Base-by-base conservation (phyloP, 169 alveolate species). In the Blepharisma undulans region DNA sequence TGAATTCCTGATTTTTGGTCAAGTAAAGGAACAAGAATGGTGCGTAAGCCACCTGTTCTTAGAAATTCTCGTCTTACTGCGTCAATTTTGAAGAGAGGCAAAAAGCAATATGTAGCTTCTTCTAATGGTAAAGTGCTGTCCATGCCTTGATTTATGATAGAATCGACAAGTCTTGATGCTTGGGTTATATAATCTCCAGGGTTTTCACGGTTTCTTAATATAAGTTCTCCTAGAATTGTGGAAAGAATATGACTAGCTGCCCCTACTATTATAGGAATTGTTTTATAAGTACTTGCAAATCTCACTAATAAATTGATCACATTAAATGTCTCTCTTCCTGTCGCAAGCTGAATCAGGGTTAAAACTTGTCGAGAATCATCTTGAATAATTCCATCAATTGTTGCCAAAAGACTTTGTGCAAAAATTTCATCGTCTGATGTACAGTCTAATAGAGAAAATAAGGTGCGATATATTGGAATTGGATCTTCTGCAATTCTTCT, bases 81-180 rank as follows among this genome's bases (percentile, higher is more conserved):
- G n/a, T 32, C 76, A 7, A 88, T 32, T 27, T 88, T 88, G 14
- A 88, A 88, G 6, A 88, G 25, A n/a, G 85, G 87, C 10, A 76
- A 21, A 19, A 88, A 36, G 14, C 80, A 72, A 34, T 36, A 86
- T 21, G 72, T 30, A n/a, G 72, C 48, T 27, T 34, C 48, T 25
- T 86, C 91, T 25, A 71, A n/a, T 10, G 60, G n/a, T 27, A n/a
- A 25, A 18, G 29, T 36, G 60, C 8, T 19, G 3, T 60, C 84
- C 25, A 72, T 85, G 29, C 61, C 36, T 60, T 72, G 80, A 85
- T 86, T 86, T 21, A 86, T 22, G 19, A 86, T 27, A 86, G 32
- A 86, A 34, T 86, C 91, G 1, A 86, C 32, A 33, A 84, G 60
- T n/a, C 77, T 34, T 59, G 60, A 22, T 0, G 89, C 74, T 21